phyloP scores from a whole-genome alignment of 2,329 filamentous ascomycete genomes.

The Colletotrichum horii region DNA sequence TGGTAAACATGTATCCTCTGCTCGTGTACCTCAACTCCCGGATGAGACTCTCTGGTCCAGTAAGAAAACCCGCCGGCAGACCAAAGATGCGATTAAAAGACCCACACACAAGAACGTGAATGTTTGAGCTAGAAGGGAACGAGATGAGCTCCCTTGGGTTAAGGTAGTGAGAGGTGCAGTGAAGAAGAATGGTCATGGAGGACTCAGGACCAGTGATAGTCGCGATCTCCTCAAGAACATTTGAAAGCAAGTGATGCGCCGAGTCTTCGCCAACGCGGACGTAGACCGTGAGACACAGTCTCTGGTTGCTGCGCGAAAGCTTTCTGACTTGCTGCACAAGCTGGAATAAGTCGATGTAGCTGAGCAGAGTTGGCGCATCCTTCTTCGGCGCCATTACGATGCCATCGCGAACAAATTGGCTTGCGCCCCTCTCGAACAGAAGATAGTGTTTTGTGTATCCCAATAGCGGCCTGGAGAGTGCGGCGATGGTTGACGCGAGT shows the following conservation, averaged over 20 bases:
- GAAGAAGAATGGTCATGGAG: constrained; percentile 11
- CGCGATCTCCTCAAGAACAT: background rate
- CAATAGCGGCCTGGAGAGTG: background rate
- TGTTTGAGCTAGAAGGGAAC: background rate
- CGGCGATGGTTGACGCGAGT: constrained; percentile 14
- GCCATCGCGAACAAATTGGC: background rate
- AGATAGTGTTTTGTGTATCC: background rate
- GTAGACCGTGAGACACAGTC: background rate
- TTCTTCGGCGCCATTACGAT: background rate
- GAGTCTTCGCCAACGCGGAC: background rate
- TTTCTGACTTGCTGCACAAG: background rate
- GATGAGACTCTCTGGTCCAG: constrained; percentile 5
- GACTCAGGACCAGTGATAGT: background rate
- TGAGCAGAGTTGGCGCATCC: background rate
- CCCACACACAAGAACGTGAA: constrained; percentile 4
- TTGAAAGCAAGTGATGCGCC: background rate
- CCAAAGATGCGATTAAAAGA: constrained; percentile 10
- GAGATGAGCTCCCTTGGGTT: background rate
- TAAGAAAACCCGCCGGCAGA: constrained; percentile 4
- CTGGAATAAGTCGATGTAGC: constrained; percentile 5
- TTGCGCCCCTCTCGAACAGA: background rate
- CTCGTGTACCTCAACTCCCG: constrained; percentile 19
- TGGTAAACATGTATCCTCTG: constrained; percentile 14
- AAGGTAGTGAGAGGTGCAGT: constrained; percentile 1
- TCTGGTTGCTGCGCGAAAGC: background rate